phyloP scores from a whole-genome alignment of 2,329 filamentous ascomycete genomes.

The Botrytis fabae region DNA sequence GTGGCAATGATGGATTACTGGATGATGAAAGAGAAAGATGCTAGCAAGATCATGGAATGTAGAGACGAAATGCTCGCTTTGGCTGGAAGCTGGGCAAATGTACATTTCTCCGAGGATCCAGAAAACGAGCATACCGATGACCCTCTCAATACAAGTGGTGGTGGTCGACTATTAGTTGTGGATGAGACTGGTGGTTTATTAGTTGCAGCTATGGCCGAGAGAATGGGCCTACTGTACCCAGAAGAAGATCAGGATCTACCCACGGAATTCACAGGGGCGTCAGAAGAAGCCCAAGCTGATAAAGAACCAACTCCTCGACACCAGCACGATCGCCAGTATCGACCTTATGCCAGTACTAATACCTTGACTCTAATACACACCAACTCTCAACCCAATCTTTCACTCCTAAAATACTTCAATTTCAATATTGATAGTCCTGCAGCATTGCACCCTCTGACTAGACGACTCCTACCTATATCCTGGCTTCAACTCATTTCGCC shows the following conservation, averaged over 20 bases:
- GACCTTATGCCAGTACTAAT: conserved; percentile 49
- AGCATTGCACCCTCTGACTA: conserved; percentile 70
- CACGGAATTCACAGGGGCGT: conserved; percentile 13
- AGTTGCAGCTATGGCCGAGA: conserved; percentile 68
- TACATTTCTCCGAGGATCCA: conserved; percentile 58
- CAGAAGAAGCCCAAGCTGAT: conserved; percentile 12
- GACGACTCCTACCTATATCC: conserved; percentile 78
- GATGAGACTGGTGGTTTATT: conserved; percentile 71
- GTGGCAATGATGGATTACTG: conserved; percentile 74
- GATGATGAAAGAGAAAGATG: conserved; percentile 77
- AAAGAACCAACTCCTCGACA: conserved; percentile 20
- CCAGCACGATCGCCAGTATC: conserved; percentile 24
- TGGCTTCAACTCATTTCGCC: conserved; percentile 91
- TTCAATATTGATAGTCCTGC: conserved; percentile 67
- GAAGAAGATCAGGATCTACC: conserved; percentile 26
- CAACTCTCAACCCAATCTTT: conserved; percentile 84
- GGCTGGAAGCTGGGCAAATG: conserved; percentile 85
- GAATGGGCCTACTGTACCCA: conserved; percentile 64
- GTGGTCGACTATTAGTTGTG: conserved; percentile 63
- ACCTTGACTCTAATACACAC: conserved; percentile 79
- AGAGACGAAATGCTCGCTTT: conserved; percentile 80
- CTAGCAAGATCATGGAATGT: conserved; percentile 79
- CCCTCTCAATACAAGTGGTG: conserved; percentile 30
- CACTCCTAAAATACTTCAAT: conserved; percentile 83
- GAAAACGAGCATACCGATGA: conserved; percentile 18